A percentile compares a stretch with the other conserved stretches of the same genome.
Conservation (phyloP, 441 rosid genomes). For the Euphorbia corollata region DNA sequence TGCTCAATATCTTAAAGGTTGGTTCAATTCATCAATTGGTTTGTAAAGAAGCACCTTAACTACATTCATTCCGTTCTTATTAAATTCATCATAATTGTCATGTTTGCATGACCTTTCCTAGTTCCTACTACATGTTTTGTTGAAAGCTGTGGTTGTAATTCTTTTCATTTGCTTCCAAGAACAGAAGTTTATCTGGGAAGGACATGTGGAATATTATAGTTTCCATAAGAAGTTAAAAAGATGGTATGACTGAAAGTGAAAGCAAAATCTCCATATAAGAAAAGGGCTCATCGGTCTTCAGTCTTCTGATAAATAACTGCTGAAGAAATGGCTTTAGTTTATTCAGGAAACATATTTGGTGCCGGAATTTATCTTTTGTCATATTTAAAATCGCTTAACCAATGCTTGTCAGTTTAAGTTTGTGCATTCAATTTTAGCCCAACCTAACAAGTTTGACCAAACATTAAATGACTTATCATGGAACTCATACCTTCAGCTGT, state of each 20-base stretch:
- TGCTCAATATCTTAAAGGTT: conserved; percentile 73
- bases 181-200: neutral
- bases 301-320: neutral
- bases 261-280: neutral
- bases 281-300: neutral
- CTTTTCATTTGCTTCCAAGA: neutral
- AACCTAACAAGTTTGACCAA: neutral
- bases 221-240: neutral
- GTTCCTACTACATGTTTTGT: neutral
- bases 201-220: neutral
- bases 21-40: conserved; percentile 12
- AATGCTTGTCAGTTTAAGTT: neutral
- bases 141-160: neutral
- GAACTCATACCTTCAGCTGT: neutral
- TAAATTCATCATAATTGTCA: neutral
- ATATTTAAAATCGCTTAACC: neutral
- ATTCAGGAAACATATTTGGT: neutral
- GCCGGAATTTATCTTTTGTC: neutral
- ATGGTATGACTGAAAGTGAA: neutral
- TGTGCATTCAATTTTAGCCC: neutral
- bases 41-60: neutral
- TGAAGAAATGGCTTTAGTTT: neutral
- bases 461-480: neutral
- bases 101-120: neutral
- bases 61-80: neutral